Evolutionary conservation across 2,329 filamentous ascomycete species (phyloP).

Genomic region (Beauveria sp.): DNA sequence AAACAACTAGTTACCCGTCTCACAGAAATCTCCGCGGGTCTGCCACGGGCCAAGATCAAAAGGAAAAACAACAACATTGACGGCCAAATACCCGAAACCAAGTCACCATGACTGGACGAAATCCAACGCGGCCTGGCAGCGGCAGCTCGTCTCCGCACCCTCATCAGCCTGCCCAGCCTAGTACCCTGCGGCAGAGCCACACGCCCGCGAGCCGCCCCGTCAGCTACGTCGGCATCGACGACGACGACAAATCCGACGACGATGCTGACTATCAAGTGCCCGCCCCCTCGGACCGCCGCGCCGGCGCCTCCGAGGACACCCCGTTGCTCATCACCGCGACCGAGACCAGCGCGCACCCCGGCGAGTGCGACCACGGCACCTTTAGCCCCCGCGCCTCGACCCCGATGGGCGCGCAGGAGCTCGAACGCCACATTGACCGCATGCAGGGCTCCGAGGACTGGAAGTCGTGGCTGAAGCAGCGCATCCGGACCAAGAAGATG

Average conservation of each 20-base stretch:
- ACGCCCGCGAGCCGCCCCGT: constrained; percentile 22
- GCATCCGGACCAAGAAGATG: constrained; percentile 57
- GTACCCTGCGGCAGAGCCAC: constrained; percentile 39
- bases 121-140: constrained; percentile 21
- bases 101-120: constrained; percentile 27
- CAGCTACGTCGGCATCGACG: constrained; percentile 12
- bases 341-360: constrained; percentile 29
- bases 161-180: constrained; percentile 37
- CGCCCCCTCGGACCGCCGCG: constrained; percentile 17
- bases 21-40: no score
- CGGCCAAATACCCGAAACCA: no score
- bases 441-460: constrained; percentile 33
- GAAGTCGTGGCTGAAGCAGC: constrained; percentile 42
- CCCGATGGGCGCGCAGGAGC: constrained; percentile 20
- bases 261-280: constrained; percentile 15
- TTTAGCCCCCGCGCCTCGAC: constrained; percentile 62
- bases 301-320: constrained; percentile 38
- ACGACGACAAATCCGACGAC: constrained; percentile 4
- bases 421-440: constrained; percentile 1
- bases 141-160: constrained; percentile 21
- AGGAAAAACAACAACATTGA: constrained; percentile 18
- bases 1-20: no score
- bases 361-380: constrained; percentile 62
- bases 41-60: not conserved
- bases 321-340: constrained; percentile 33